Evolutionary conservation across 257 asterid species (phyloP).

Genomic region (Capsicum pubescens): DNA sequence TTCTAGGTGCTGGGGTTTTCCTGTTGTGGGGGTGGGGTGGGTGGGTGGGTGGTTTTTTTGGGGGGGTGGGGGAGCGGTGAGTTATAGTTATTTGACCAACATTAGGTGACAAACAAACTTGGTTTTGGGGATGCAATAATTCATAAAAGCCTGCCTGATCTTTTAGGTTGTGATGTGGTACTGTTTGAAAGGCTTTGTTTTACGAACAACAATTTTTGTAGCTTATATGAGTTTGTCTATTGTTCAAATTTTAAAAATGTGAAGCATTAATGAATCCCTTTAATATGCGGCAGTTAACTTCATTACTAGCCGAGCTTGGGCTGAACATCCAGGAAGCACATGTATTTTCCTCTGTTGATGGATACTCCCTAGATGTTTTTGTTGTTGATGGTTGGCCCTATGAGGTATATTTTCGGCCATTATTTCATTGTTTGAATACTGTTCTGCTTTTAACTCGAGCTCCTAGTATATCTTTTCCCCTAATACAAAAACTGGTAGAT

Average conservation of each 20-base stretch:
- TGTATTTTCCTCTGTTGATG: slow-evolving; percentile 94
- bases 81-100: too few relatives aligned
- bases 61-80: neutral
- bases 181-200: neutral
- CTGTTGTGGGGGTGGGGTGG: neutral
- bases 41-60: too few relatives aligned
- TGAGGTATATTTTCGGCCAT: slow-evolving; percentile 62
- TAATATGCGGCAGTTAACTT: slow-evolving; percentile 78
- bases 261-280: slow-evolving; percentile 18
- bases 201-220: neutral
- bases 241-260: neutral
- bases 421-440: slow-evolving; percentile 7
- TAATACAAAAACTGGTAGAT: neutral
- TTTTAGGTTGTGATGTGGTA: slow-evolving; percentile 7
- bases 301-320: slow-evolving; percentile 88
- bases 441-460: neutral
- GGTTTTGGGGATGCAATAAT: neutral
- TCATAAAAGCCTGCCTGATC: neutral
- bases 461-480: neutral
- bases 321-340: slow-evolving; percentile 98
- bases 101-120: neutral
- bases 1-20: neutral
- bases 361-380: slow-evolving; percentile 93
- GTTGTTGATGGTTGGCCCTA: slow-evolving; percentile 97
- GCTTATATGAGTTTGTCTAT: neutral